A percentile compares a stretch with the other conserved stretches of the same genome.
Conservation (phyloP, 169 alveolate genomes). For the Plasmodium gaboni region DNA sequence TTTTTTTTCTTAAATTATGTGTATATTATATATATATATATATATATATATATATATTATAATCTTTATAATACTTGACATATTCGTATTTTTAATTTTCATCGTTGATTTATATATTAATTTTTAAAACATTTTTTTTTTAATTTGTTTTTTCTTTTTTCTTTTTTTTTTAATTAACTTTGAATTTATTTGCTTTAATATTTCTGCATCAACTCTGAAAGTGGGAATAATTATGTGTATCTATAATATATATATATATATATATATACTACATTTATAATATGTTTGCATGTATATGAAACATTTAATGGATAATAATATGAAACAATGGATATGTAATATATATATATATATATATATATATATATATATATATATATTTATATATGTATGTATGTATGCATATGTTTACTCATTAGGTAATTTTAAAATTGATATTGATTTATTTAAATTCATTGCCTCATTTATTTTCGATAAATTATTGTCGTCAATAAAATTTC, state of each 20-base stretch:
- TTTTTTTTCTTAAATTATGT: neutral
- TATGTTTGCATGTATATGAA: neutral
- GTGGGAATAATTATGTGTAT: neutral
- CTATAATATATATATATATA: neutral
- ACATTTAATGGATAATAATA: neutral
- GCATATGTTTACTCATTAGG: slow-evolving; percentile 47
- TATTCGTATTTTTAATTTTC: too few relatives aligned
- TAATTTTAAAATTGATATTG: slow-evolving; percentile 43
- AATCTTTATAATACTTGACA: too few relatives aligned
- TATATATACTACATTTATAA: neutral
- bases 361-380: too few relatives aligned
- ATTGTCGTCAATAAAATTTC: slow-evolving; percentile 34
- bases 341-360: too few relatives aligned
- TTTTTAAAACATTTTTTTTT: slow-evolving; percentile 23
- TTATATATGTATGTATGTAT: neutral
- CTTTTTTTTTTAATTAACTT: slow-evolving; percentile 58
- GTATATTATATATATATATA: neutral
- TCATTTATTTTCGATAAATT: slow-evolving; percentile 59
- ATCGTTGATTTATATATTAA: neutral
- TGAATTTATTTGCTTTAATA: slow-evolving; percentile 55
- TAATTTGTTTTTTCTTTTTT: slow-evolving; percentile 31
- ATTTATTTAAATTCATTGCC: slow-evolving; percentile 55
- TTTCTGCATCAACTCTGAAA: slow-evolving; percentile 48
- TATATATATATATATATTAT: neutral
- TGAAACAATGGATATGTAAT: neutral